Percentiles rank a stretch among this genome's conserved stretches.
These are phyloP conservation scores for Neltuma alba DNA, from an alignment of 306 rosid genomes.

Conservation along the genomic window DNA sequence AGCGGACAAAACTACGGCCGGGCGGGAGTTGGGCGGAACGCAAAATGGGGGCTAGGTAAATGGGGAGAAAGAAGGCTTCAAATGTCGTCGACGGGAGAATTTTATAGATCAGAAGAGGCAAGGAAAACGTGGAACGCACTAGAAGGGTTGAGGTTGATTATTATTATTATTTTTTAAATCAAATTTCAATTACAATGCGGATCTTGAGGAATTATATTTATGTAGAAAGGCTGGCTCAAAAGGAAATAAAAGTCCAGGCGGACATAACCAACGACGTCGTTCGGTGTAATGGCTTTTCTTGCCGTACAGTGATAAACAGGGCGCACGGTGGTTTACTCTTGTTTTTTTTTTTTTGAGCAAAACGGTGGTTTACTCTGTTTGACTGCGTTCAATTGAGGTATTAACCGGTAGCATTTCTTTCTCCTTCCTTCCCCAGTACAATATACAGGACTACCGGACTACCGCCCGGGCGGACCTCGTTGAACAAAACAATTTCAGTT, in stretches of 20 bases:
- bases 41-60: not conserved
- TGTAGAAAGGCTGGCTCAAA: too few relatives aligned
- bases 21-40: not conserved
- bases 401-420: not conserved
- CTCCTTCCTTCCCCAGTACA: not conserved
- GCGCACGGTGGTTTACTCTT: not conserved
- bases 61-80: not conserved
- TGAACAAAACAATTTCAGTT: not conserved
- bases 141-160: too few relatives aligned
- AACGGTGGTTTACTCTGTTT: too few relatives aligned
- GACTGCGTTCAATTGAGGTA: constrained; percentile 1
- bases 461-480: not conserved
- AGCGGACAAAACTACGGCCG: not conserved
- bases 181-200: not conserved
- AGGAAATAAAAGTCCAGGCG: too few relatives aligned
- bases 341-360: too few relatives aligned
- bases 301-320: not conserved
- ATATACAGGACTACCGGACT: not conserved
- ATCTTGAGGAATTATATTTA: constrained; percentile 9
- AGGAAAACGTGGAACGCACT: not conserved
- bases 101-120: constrained; percentile 21
- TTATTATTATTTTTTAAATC: not conserved
- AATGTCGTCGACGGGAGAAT: accelerated
- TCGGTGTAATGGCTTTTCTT: not conserved
- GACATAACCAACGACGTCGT: not conserved